These are phyloP conservation scores for Xerocomus potaroensis DNA, from an alignment of 768 basidiomycete species.

Conservation along the genomic window DNA sequence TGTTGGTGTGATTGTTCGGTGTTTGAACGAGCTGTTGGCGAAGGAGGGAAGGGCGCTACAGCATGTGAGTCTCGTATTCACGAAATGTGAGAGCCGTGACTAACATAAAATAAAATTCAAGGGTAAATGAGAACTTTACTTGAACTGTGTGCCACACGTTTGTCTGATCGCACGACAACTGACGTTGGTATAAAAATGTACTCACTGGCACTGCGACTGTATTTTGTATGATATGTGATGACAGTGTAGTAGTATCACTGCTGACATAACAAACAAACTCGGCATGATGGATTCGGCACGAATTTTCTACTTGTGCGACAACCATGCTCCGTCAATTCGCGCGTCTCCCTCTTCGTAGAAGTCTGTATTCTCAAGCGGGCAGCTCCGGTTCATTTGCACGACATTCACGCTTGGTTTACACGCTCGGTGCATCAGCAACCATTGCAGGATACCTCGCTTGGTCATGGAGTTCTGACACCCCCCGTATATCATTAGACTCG, in stretches of 20 bases:
- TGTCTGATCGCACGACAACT: too few relatives aligned
- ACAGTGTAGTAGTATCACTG: slow-evolving; percentile 1
- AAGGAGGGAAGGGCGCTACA: slow-evolving; percentile 25
- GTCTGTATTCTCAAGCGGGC: slow-evolving; percentile 43
- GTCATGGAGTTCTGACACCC: slow-evolving; percentile 39
- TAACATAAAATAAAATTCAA: slow-evolving; percentile 8
- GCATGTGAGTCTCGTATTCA: slow-evolving; percentile 14
- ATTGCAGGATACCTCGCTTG: slow-evolving; percentile 47
- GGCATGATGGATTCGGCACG: slow-evolving; percentile 7
- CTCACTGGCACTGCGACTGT: slow-evolving; percentile 5
- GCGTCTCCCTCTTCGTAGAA: slow-evolving; percentile 50
- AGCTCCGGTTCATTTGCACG: slow-evolving; percentile 20
- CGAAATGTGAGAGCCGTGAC: background rate
- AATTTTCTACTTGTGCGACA: slow-evolving; percentile 20
- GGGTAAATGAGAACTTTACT: slow-evolving; percentile 19
- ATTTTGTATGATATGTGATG: slow-evolving; percentile 21
- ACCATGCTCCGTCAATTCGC: slow-evolving; percentile 54
- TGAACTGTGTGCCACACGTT: too few relatives aligned
- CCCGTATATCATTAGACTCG: slow-evolving; percentile 48
- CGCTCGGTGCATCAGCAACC: slow-evolving; percentile 43
- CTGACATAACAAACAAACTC: slow-evolving; percentile 21
- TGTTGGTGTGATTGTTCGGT: slow-evolving; percentile 62
- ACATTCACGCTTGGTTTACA: slow-evolving; percentile 29
- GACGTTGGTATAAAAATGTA: slow-evolving; percentile 10
- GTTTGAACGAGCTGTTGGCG: slow-evolving; percentile 62